Conservation (phyloP, 768 basidiomycete species). For the Ramaria rubella region DNA sequence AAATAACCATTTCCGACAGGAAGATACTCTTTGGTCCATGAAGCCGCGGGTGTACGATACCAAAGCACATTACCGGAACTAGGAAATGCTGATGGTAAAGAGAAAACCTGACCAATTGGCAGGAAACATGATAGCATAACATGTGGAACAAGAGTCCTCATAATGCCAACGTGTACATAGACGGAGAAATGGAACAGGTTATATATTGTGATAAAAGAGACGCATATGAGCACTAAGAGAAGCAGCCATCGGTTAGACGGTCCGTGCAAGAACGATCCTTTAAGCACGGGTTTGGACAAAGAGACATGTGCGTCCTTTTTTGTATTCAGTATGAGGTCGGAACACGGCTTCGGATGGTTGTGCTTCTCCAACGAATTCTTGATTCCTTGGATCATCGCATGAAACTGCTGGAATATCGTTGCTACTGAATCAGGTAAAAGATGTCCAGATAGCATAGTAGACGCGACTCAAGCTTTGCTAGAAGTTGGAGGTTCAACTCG, state of each 20-base stretch:
- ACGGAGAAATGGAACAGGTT: not conserved
- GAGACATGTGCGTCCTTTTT: no score
- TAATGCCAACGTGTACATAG: not conserved
- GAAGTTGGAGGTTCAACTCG: no score
- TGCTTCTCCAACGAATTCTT: no score
- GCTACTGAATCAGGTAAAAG: no score
- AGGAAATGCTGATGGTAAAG: slow-evolving; percentile 46
- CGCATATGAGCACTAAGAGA: not conserved
- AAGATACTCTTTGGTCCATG: slow-evolving; percentile 56
- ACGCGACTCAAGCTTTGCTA: no score
- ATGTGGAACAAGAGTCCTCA: not conserved
- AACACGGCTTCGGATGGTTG: no score
- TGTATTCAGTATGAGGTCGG: no score
- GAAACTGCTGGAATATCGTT: no score
- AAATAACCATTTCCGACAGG: slow-evolving; percentile 72
- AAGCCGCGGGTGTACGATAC: slow-evolving; percentile 48
- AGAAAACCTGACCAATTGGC: not conserved
- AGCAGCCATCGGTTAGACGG: not conserved
- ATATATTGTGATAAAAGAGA: not conserved
- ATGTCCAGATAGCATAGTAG: no score
- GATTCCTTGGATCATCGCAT: no score
- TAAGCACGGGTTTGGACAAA: no score
- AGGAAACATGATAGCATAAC: not conserved
- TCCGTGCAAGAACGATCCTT: not conserved
- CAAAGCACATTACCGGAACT: slow-evolving; percentile 68